Base-by-base conservation (phyloP, 1,139 yeast genomes). In the Yamadazyma mexicana region DNA sequence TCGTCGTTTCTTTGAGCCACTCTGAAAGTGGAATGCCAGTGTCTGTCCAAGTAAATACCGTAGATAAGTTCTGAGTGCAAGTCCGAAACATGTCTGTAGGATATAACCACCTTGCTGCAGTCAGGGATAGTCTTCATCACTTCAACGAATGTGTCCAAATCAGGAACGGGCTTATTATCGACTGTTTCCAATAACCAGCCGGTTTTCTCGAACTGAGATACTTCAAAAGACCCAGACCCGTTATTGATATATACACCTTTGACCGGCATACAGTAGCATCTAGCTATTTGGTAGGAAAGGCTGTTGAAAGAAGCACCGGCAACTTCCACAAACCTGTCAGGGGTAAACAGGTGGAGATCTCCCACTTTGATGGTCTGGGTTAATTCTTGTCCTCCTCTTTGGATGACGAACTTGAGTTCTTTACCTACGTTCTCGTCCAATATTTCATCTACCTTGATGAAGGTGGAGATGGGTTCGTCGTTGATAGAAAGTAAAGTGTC, bases 281-380 rank as follows among this genome's bases (percentile, higher is more conserved):
- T 76, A 2, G 97, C 97, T 62, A 88, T 73, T 61, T 89, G 97
- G 59, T 89, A 91, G 34, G 95, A 85, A 48, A 89, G 65, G 39
- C 86, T 81, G 57, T 89, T 89, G 64, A 89, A 87, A 1, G 87
- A 75, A 1, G 94, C 96, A 39, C 97, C 97, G 34, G 87, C 84
- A 7, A 85, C 92, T 45, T 83, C 87, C 2, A 89, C 83, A 56
- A 79, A 88, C 48, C 87, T 72, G 52, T 78, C 78, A 29, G 97
- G 97, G 0, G 97, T 85, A 32, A 89, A 86, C 6, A 75, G 69
- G 58, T 89, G 96, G 45, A 89, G 68, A 55, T 91, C 87, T 16
- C 86, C 89, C 32, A 89, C 83, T 12, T 54, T 61, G 39, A 87
- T 78, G 6, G 46, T 58, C 33, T 80, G 74, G 5, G 56, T 61